Conservation (phyloP, 805 yeast genomes). For the Cyberlindnera suaveolens region DNA sequence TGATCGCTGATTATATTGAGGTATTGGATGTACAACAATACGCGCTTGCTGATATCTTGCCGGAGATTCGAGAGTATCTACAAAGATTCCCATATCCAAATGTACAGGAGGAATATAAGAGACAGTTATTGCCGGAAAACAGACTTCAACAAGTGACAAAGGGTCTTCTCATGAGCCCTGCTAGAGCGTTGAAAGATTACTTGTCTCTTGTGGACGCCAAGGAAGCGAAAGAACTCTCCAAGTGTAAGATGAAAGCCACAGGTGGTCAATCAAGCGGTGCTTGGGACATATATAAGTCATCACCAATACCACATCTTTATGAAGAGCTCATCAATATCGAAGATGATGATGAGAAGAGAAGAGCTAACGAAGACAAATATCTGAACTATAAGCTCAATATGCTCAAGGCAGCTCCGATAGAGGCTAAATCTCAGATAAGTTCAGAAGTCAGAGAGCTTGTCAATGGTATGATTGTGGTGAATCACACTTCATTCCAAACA, state of each 20-base stretch:
- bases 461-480: conserved; percentile 67
- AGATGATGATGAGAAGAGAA: conserved; percentile 57
- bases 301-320: conserved; percentile 50
- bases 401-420: conserved; percentile 45
- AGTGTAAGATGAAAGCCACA: conserved; percentile 37
- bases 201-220: conserved; percentile 32
- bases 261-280: conserved; percentile 21
- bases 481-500: conserved; percentile 52
- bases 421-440: conserved; percentile 32
- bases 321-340: conserved; percentile 49
- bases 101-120: conserved; percentile 42
- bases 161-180: conserved; percentile 39
- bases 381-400: conserved; percentile 51
- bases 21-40: conserved; percentile 36
- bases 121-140: conserved; percentile 49
- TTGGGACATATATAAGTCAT: conserved; percentile 42
- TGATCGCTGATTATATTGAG: conserved; percentile 39
- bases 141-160: conserved; percentile 48
- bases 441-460: conserved; percentile 47
- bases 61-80: conserved; percentile 41
- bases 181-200: conserved; percentile 38
- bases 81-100: conserved; percentile 25
- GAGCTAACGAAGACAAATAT: conserved; percentile 50
- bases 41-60: conserved; percentile 41
- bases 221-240: conserved; percentile 39